Conservation (phyloP, 1,284 basidiomycete genomes). For the Melampsora occidentalis region DNA sequence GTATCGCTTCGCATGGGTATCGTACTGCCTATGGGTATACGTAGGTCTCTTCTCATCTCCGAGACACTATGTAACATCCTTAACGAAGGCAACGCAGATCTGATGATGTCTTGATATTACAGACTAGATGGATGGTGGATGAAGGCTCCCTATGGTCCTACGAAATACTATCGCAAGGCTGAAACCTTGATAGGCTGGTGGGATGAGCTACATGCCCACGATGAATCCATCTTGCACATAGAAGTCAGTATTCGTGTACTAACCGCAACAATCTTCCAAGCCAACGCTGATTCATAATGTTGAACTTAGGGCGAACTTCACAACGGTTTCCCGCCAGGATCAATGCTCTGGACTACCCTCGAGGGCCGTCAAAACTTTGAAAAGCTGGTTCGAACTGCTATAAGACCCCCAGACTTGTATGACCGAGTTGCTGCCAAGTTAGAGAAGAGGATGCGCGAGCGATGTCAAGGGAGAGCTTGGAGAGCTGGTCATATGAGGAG, state of each 20-base stretch:
- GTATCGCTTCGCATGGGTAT: constrained; percentile 25
- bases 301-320: constrained; percentile 35
- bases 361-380: constrained; percentile 32
- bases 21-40: constrained; percentile 33
- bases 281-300: not conserved
- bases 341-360: constrained; percentile 33
- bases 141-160: constrained; percentile 39
- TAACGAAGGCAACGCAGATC: not conserved
- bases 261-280: not conserved
- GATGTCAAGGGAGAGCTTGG: constrained; percentile 38
- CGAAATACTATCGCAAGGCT: constrained; percentile 17
- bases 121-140: constrained; percentile 43
- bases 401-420: constrained; percentile 29
- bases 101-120: not conserved
- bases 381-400: constrained; percentile 10
- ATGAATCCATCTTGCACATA: constrained; percentile 40
- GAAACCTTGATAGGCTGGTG: constrained; percentile 31
- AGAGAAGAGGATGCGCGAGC: constrained; percentile 37
- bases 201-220: constrained; percentile 25
- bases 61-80: not conserved
- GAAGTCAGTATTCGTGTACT: constrained; percentile 19
- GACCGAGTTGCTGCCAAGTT: constrained; percentile 26
- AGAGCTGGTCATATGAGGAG: constrained; percentile 35
- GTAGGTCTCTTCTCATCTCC: not conserved
- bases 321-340: constrained; percentile 39